Evolutionary conservation across 768 basidiomycete genomes (phyloP).

Genomic region (Auriculariales sp.): DNA sequence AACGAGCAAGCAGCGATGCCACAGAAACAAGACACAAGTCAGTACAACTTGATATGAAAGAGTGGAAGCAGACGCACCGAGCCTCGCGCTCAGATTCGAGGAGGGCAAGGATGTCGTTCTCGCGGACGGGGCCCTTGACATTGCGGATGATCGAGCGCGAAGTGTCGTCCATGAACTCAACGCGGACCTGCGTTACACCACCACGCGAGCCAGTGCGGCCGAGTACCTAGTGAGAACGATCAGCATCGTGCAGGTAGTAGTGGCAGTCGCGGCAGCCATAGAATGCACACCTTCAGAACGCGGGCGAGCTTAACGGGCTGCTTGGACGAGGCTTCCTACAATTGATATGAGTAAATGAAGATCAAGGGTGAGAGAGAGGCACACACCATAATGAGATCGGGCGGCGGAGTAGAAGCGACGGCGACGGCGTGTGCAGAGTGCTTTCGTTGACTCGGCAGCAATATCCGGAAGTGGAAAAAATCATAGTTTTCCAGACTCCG

Average conservation of each 20-base stretch:
- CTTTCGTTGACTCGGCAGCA: too few species aligned
- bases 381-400: too few species aligned
- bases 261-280: conserved; percentile 2
- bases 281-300: conserved; percentile 70
- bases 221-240: conserved; percentile 57
- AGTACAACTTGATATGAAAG: too few species aligned
- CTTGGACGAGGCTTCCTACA: conserved; percentile 65
- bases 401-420: too few species aligned
- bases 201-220: conserved; percentile 98
- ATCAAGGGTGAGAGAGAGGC: too few species aligned
- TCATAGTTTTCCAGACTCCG: too few species aligned
- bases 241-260: background rate
- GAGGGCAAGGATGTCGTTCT: conserved; percentile 91
- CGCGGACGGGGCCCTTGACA: conserved; percentile 94
- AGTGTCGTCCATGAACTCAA: conserved; percentile 98
- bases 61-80: conserved; percentile 53
- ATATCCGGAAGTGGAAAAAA: too few species aligned
- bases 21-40: too few species aligned
- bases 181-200: conserved; percentile 98
- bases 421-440: too few species aligned
- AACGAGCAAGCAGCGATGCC: background rate
- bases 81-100: conserved; percentile 99
- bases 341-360: too few species aligned
- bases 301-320: conserved; percentile 92
- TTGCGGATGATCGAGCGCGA: conserved; percentile 95